Conservation (phyloP, 1,284 basidiomycete genomes). For the Malassezia brasiliensis region DNA sequence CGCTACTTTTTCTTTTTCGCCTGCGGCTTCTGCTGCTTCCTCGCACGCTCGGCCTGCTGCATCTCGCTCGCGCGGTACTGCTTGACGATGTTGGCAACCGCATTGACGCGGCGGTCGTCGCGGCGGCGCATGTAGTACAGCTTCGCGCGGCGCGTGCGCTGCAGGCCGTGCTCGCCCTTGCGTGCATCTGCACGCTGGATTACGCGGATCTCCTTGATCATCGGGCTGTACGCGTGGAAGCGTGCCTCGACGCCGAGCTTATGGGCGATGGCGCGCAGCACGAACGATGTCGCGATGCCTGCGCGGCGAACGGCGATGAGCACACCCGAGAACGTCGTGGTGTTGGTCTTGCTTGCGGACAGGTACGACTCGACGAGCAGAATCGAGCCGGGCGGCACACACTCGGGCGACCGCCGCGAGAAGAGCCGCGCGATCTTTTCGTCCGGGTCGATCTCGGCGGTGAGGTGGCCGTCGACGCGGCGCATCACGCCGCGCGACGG, state of each 20-base stretch:
- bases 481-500: slow-evolving; percentile 32
- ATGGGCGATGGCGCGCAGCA: slow-evolving; percentile 41
- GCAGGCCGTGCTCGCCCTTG: slow-evolving; percentile 32
- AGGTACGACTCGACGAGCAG: slow-evolving; percentile 44
- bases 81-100: slow-evolving; percentile 36
- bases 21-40: neutral
- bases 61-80: slow-evolving; percentile 16
- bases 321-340: slow-evolving; percentile 40
- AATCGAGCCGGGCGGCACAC: slow-evolving; percentile 41
- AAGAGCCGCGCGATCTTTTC: slow-evolving; percentile 38
- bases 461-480: slow-evolving; percentile 31
- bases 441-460: slow-evolving; percentile 31
- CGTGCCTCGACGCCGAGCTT: slow-evolving; percentile 47
- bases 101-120: slow-evolving; percentile 34
- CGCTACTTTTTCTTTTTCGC: neutral
- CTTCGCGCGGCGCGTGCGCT: slow-evolving; percentile 40
- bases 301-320: slow-evolving; percentile 40
- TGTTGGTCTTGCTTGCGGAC: slow-evolving; percentile 27
- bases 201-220: slow-evolving; percentile 42
- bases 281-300: slow-evolving; percentile 39
- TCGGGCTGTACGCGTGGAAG: slow-evolving; percentile 41
- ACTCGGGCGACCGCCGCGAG: slow-evolving; percentile 28
- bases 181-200: slow-evolving; percentile 36
- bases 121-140: slow-evolving; percentile 39
- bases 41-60: slow-evolving; percentile 4